Percentiles rank a stretch among this genome's conserved stretches.
phyloP scores from a whole-genome alignment of 176 grass and related monocot genomes.

The Juncus effusus region DNA sequence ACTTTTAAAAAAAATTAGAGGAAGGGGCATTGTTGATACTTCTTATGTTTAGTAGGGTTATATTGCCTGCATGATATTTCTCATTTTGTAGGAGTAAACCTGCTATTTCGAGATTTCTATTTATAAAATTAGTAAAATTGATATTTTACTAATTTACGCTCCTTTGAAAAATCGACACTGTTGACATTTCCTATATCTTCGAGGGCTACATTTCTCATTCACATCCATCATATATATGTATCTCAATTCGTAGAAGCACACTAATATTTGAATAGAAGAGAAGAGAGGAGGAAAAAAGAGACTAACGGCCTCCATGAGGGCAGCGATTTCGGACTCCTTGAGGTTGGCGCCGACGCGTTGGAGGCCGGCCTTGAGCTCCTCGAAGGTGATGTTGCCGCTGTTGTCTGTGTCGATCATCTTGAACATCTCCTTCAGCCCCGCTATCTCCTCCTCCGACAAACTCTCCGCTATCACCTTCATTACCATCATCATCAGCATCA shows the following conservation, averaged over 20 bases:
- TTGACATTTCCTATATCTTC: too few relatives aligned
- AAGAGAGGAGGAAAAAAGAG: constrained; percentile 21
- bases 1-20: too few relatives aligned
- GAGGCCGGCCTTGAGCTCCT: constrained; percentile 77
- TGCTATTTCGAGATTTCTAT: too few relatives aligned
- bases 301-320: constrained; percentile 89
- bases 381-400: constrained; percentile 90
- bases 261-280: neutral
- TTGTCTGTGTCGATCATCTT: constrained; percentile 96
- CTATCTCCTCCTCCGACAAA: constrained; percentile 93
- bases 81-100: too few relatives aligned
- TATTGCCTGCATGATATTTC: too few relatives aligned
- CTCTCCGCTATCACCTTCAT: constrained; percentile 87
- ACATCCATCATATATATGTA: too few relatives aligned
- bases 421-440: constrained; percentile 92
- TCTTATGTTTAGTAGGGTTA: too few relatives aligned
- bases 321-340: constrained; percentile 79
- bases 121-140: too few relatives aligned
- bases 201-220: too few relatives aligned
- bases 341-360: constrained; percentile 79
- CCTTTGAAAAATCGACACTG: too few relatives aligned
- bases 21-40: too few relatives aligned
- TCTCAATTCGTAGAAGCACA: neutral
- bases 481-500: neutral
- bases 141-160: too few relatives aligned